Percentiles rank a stretch among this genome's conserved stretches.
phyloP scores from a whole-genome alignment of 306 rosid species.

The Lathyrus sativus region DNA sequence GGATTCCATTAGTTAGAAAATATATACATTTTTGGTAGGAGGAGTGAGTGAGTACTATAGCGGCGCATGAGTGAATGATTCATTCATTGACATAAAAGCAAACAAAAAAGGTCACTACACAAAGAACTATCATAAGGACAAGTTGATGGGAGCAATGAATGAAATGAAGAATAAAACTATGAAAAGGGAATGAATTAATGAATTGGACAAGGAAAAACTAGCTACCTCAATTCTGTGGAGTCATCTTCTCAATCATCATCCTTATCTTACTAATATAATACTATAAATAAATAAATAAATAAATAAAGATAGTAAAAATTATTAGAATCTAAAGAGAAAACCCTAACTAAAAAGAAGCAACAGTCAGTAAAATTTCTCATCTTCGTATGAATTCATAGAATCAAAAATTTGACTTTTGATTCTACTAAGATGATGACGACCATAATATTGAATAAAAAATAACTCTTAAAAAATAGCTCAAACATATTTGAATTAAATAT shows the following conservation, averaged over 20 bases:
- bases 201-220: conserved; percentile 21
- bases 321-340: not conserved
- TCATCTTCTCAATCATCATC: conserved; percentile 40
- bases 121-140: conserved; percentile 42
- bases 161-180: conserved; percentile 34
- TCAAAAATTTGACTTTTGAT: too few species aligned
- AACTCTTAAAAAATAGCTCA: too few species aligned
- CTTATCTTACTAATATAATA: conserved; percentile 15
- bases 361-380: too few species aligned
- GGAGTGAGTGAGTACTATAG: conserved; percentile 32
- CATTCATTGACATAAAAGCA: conserved; percentile 36
- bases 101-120: conserved; percentile 51
- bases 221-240: conserved; percentile 22
- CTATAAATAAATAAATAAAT: not conserved
- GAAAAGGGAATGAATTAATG: conserved; percentile 24
- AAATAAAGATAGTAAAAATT: not conserved
- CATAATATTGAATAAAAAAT: too few species aligned
- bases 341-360: too few species aligned
- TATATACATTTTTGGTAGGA: conserved; percentile 22
- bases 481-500: too few species aligned
- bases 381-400: too few species aligned
- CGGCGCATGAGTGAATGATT: conserved; percentile 55
- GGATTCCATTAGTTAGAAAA: conserved; percentile 37
- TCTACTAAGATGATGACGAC: too few species aligned
- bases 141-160: conserved; percentile 51